Conservation (phyloP, 352 stramenopile species). For the Blastocystis hominis region DNA sequence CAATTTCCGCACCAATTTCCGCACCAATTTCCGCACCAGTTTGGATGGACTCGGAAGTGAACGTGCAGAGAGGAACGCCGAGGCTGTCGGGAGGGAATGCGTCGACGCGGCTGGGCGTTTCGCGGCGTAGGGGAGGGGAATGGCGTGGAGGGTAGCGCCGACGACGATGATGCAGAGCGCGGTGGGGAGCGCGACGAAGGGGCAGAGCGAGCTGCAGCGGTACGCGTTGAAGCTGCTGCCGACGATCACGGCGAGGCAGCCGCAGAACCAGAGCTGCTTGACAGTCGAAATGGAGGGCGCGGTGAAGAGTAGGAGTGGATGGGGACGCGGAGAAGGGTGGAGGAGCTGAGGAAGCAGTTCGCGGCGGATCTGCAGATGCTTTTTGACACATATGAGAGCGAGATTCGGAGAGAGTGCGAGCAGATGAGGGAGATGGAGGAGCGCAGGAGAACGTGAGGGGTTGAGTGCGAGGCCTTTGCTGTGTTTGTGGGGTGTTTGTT, state of each 20-base stretch:
- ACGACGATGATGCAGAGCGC: background rate
- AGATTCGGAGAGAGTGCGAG: background rate
- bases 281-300: background rate
- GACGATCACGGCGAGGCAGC: background rate
- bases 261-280: background rate
- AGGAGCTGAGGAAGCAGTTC: constrained; percentile 35
- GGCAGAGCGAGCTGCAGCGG: background rate
- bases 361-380: background rate
- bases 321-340: background rate
- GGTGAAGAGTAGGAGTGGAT: constrained; percentile 42
- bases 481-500: too few relatives aligned
- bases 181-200: background rate
- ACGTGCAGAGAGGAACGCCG: too few relatives aligned
- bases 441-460: background rate
- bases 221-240: constrained; percentile 1
- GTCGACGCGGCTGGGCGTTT: too few relatives aligned
- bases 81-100: background rate
- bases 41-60: too few relatives aligned
- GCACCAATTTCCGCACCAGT: background rate
- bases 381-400: constrained; percentile 9
- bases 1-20: background rate
- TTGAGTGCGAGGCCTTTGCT: background rate
- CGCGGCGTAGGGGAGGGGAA: background rate
- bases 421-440: constrained; percentile 26
- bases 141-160: background rate